Evolutionary conservation across 1,139 yeast genomes (phyloP).

Genomic region (Ogataea hybrid): DNA sequence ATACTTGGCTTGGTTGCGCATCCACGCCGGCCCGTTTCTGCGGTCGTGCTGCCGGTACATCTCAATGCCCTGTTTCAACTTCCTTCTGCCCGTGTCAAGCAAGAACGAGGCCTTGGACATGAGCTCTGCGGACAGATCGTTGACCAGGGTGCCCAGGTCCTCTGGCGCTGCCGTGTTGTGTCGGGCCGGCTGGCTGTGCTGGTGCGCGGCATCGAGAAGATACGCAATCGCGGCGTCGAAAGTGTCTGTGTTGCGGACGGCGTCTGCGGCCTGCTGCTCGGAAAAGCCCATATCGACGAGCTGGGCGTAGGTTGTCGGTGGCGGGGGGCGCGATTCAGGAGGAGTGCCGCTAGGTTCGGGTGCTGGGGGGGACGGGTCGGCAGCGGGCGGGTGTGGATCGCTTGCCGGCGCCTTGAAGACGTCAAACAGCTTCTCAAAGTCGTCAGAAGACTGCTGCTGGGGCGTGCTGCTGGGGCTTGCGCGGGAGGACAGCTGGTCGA

Average conservation of each 20-base stretch:
- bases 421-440: conserved; percentile 29
- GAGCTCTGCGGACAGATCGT: conserved; percentile 62
- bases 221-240: conserved; percentile 66
- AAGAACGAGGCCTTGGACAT: conserved; percentile 62
- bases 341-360: not conserved
- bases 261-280: conserved; percentile 56
- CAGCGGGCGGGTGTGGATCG: not conserved
- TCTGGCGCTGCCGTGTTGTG: conserved; percentile 14
- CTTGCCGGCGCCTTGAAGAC: conserved; percentile 26
- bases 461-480: conserved; percentile 4
- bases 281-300: conserved; percentile 80
- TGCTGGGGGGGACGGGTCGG: not conserved
- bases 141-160: conserved; percentile 46
- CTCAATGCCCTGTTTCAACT: conserved; percentile 64
- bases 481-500: conserved; percentile 24
- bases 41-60: conserved; percentile 46
- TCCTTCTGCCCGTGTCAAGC: conserved; percentile 59
- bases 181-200: conserved; percentile 27
- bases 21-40: conserved; percentile 73
- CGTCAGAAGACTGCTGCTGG: conserved; percentile 9
- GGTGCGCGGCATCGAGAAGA: conserved; percentile 60
- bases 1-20: conserved; percentile 57
- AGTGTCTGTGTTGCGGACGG: conserved; percentile 49
- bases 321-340: not conserved
- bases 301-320: conserved; percentile 49